Evolutionary conservation across 176 grass and related monocot species (phyloP).

Genomic region (Guadua angustifolia): DNA sequence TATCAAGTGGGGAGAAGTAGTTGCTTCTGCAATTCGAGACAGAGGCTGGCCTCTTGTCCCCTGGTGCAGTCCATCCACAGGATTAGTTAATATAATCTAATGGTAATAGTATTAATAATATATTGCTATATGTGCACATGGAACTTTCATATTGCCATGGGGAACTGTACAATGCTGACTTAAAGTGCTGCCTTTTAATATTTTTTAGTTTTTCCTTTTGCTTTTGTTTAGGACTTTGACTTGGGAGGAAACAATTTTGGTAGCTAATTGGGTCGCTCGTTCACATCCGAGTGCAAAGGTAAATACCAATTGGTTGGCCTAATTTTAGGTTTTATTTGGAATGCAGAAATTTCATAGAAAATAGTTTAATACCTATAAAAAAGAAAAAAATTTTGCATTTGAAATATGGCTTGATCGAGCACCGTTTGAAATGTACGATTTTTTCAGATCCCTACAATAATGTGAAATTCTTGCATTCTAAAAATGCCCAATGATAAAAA

Average conservation of each 20-base stretch:
- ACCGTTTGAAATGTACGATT: not conserved
- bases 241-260: not conserved
- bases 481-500: not conserved
- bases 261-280: not conserved
- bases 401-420: not conserved
- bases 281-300: not conserved
- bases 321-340: not conserved
- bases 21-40: constrained; percentile 30
- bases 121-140: constrained; percentile 17
- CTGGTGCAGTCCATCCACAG: not conserved
- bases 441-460: not conserved
- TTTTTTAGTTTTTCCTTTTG: not conserved
- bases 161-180: not conserved
- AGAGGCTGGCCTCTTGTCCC: constrained; percentile 27
- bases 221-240: not conserved
- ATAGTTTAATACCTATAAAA: not conserved
- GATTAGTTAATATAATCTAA: not conserved
- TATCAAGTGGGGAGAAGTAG: not conserved
- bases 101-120: not conserved
- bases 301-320: not conserved
- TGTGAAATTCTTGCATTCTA: not conserved
- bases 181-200: not conserved
- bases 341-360: not conserved
- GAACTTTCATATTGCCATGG: constrained; percentile 17
- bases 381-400: not conserved